Evolutionary conservation across 2,329 filamentous ascomycete genomes (phyloP), one percentile per base, ranked within the genome.

Genomic region (Daldinia sp.): DNA sequence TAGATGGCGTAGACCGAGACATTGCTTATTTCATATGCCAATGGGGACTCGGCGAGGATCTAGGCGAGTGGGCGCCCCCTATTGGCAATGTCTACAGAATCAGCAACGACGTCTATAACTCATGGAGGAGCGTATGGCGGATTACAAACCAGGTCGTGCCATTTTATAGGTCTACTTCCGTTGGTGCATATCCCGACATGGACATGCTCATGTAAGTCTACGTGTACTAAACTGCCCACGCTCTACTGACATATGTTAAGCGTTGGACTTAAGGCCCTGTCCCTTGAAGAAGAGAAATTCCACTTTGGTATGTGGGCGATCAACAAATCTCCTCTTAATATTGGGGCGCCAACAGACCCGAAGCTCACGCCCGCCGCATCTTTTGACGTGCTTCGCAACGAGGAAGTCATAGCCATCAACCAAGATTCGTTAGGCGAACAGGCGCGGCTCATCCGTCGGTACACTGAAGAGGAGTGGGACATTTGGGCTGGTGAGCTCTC

Each of bases 371-470:
- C 80, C 0, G 63, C 75, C 0, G 74, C 76, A 0, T 85, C 84
- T 0, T 72, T 86, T 13, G 76, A 77, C 5, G 78, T 85, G 15
- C 74, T 86, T 53, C 79, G 78, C 1, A 88, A 89, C 75, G 78
- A 81, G 28, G 86, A 87, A 61, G 82, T 87, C 23, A 85, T 90
- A 26, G 83, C 83, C 0, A 85, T 87, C 73, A 89, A 89, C 71
- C 87, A 89, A 70, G 88, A 89, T 71, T 66, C 82, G 0, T 75
- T 89, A 0, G 86, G 82, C 0, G 77, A 83, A 60, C 85, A 86
- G 50, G 85, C 86, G 0, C 79, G 80, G n/a, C 78, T 90, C 0
- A 75, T 83, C 1, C 78, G 83, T 4, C 79, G 85, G 4, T 82
- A 83, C 72, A 83, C 84, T 0, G 81, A 84, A 23, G 81, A 83